A percentile compares a stretch with the other conserved stretches of the same genome.
Evolutionary conservation across 495 filamentous ascomycete genomes (phyloP).

Genomic region (Xylaria acuta): DNA sequence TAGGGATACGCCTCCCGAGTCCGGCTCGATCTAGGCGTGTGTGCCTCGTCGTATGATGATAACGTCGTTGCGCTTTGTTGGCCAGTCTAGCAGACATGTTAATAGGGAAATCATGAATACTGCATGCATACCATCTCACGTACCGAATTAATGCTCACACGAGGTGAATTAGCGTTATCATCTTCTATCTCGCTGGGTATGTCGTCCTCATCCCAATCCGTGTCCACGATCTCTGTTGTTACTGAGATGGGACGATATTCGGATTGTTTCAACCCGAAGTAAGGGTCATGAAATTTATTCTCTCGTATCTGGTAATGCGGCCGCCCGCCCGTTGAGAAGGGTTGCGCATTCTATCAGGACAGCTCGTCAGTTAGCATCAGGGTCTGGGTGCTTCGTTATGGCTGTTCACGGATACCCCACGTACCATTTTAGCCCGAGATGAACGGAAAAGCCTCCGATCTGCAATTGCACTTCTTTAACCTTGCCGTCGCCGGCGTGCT

Average conservation of each 20-base stretch:
- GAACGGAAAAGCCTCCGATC: constrained; percentile 9
- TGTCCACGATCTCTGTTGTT: constrained; percentile 75
- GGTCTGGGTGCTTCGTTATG: not conserved
- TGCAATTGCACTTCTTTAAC: constrained; percentile 34
- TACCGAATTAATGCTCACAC: constrained; percentile 71
- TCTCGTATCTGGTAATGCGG: constrained; percentile 56
- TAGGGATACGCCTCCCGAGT: constrained; percentile 44
- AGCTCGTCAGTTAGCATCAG: constrained; percentile 4
- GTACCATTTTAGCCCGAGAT: constrained; percentile 37
- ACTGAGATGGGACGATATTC: constrained; percentile 63
- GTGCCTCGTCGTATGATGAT: constrained; percentile 76
- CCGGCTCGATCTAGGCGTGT: constrained; percentile 66
- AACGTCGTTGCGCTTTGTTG: constrained; percentile 74
- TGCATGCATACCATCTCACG: constrained; percentile 35
- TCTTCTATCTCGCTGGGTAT: constrained; percentile 62
- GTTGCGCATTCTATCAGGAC: constrained; percentile 35
- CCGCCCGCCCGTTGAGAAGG: constrained; percentile 38
- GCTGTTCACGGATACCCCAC: not conserved
- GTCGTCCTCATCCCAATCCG: constrained; percentile 74
- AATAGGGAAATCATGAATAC: constrained; percentile 27
- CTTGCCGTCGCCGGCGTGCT: constrained; percentile 49
- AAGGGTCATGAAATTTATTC: constrained; percentile 52
- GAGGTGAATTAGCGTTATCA: constrained; percentile 64
- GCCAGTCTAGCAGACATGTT: constrained; percentile 53
- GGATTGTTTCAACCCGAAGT: constrained; percentile 53